A percentile compares a stretch with the other conserved stretches of the same genome.
phyloP scores from a whole-genome alignment of 345 rosid genomes.

The Populus deltoides region DNA sequence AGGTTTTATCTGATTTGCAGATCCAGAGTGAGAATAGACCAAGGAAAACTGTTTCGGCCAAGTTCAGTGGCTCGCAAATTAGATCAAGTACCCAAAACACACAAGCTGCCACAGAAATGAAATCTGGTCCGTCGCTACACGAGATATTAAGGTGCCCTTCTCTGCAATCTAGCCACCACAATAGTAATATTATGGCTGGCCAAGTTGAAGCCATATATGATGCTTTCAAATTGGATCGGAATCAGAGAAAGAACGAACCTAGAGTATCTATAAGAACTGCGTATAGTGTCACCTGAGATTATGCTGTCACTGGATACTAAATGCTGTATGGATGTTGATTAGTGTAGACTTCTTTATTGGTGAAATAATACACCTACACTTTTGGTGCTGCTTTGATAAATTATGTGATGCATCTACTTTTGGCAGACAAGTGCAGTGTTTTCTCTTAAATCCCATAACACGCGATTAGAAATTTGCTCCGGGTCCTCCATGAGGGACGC shows the following conservation, averaged over 20 bases:
- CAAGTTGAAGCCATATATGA: slow-evolving; percentile 68
- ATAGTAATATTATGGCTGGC: slow-evolving; percentile 30
- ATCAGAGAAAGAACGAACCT: slow-evolving; percentile 26
- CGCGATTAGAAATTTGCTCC: too few relatives aligned
- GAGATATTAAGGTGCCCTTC: slow-evolving; percentile 69
- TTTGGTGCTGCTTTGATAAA: not conserved
- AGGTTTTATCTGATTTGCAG: slow-evolving; percentile 30
- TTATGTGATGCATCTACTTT: not conserved
- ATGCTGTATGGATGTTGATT: too few relatives aligned
- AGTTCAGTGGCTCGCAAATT: slow-evolving; percentile 53
- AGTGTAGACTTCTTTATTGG: not conserved
- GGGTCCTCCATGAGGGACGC: too few relatives aligned
- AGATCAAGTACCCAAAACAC: slow-evolving; percentile 39
- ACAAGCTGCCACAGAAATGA: slow-evolving; percentile 28
- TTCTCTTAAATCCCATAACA: too few relatives aligned
- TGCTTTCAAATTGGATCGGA: slow-evolving; percentile 72
- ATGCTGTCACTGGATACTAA: not conserved
- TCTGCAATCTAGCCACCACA: slow-evolving; percentile 34
- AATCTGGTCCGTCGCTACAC: slow-evolving; percentile 47
- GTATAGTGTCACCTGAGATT: not conserved
- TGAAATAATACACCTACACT: not conserved
- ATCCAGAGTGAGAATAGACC: slow-evolving; percentile 46
- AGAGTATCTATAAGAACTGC: slow-evolving; percentile 6
- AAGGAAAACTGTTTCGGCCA: slow-evolving; percentile 49
- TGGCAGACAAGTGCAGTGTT: not conserved